Conservation (phyloP, 768 basidiomycete species). For the Rhodotorula paludigena region DNA sequence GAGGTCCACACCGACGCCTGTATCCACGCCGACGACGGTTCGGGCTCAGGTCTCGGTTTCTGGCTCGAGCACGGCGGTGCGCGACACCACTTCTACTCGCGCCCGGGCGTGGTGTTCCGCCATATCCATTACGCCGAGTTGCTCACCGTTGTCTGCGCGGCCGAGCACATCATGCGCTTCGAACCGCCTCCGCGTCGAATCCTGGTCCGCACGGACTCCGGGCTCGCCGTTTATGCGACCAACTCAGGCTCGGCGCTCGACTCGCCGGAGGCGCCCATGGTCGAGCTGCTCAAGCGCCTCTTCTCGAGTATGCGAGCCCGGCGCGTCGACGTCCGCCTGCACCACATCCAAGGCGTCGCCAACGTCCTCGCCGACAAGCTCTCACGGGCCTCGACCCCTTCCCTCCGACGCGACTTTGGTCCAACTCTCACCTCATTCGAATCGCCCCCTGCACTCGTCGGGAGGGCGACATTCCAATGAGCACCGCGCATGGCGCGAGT, state of each 20-base stretch:
- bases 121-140: not conserved
- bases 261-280: too few relatives aligned
- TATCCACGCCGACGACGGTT: not conserved
- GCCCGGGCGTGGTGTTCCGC: not conserved
- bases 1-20: slow-evolving; percentile 4
- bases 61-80: not conserved
- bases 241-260: not conserved
- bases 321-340: not conserved
- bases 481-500: not conserved
- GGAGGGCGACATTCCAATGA: not conserved
- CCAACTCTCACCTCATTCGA: not conserved
- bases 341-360: not conserved
- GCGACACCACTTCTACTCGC: not conserved
- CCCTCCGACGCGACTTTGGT: not conserved
- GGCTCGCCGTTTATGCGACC: not conserved
- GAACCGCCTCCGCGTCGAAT: not conserved
- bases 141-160: not conserved
- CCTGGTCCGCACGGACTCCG: not conserved
- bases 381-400: not conserved
- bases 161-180: not conserved
- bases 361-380: not conserved
- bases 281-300: not conserved
- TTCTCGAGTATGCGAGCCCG: too few relatives aligned
- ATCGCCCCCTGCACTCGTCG: not conserved
- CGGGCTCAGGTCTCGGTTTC: not conserved